Percentiles rank a stretch among this genome's conserved stretches.
Conservation (phyloP, 2,329 filamentous ascomycete species). For the Endoconidiophora laricicola region DNA sequence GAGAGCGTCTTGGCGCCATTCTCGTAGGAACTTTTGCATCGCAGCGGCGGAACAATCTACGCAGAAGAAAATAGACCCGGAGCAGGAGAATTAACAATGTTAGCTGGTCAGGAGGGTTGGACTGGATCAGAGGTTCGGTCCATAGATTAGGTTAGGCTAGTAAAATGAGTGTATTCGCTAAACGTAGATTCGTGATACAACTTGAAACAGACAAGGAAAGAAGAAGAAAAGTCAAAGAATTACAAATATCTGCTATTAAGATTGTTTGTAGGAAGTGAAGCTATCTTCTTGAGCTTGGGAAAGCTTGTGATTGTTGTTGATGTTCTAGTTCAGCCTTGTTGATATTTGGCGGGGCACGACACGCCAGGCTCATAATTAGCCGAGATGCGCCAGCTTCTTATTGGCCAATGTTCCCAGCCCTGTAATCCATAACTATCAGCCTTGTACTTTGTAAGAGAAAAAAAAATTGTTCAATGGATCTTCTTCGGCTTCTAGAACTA, state of each 20-base stretch:
- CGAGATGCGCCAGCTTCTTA: not conserved
- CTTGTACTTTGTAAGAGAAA: not conserved
- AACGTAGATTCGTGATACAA: too few species aligned
- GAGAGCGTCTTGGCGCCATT: constrained; percentile 88
- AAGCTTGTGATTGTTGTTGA: constrained; percentile 2
- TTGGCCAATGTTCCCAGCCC: constrained; percentile 6
- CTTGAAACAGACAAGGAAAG: too few species aligned
- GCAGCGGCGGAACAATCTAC: not conserved
- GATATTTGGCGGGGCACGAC: constrained; percentile 5
- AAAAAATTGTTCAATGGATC: too few species aligned
- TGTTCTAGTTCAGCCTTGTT: constrained; percentile 8
- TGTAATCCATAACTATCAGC: constrained; percentile 3
- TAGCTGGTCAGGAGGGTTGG: not conserved
- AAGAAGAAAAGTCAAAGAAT: too few species aligned
- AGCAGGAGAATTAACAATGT: not conserved
- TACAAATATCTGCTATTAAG: too few species aligned
- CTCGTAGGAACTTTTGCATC: constrained; percentile 88
- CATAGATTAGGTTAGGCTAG: too few species aligned
- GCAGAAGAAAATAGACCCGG: constrained; percentile 1
- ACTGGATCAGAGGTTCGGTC: too few species aligned
- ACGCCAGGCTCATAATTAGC: constrained; percentile 1
- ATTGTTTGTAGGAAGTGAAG: too few species aligned
- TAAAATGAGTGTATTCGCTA: not conserved
- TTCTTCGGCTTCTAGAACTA: too few species aligned
- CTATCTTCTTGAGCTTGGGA: too few species aligned